Evolutionary conservation across 139 green algal species (phyloP).

Genomic region (Chlamydomonas incerta): DNA sequence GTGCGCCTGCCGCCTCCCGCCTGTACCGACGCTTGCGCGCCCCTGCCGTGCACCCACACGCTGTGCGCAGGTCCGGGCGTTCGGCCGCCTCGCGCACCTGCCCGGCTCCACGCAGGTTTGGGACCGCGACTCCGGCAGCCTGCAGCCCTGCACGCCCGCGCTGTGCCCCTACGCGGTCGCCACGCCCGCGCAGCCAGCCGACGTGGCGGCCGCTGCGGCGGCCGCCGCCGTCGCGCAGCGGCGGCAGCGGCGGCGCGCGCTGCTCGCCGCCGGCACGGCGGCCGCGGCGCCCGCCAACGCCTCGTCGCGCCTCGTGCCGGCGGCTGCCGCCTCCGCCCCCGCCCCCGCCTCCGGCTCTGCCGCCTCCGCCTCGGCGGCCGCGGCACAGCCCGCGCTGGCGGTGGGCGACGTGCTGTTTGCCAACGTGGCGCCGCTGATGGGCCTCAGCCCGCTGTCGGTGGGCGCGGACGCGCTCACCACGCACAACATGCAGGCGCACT

Average conservation of each 20-base stretch:
- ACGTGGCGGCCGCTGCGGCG: background rate
- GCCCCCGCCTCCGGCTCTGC: too few species aligned
- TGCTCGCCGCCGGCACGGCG: too few species aligned
- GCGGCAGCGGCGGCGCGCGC: too few species aligned
- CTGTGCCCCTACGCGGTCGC: background rate
- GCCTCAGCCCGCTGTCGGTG: conserved; percentile 14
- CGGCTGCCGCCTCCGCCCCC: too few species aligned
- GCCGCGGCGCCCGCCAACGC: too few species aligned
- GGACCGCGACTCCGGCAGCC: background rate
- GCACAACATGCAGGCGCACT: background rate
- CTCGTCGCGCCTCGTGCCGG: background rate
- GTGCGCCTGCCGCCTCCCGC: too few species aligned
- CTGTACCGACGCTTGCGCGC: too few species aligned
- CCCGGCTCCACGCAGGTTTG: conserved; percentile 1
- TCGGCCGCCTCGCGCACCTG: background rate
- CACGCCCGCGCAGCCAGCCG: background rate
- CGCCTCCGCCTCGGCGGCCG: too few species aligned
- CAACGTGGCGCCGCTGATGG: conserved; percentile 19
- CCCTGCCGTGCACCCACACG: too few species aligned
- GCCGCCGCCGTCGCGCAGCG: background rate
- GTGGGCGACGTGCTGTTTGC: background rate
- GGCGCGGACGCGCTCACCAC: conserved; percentile 7
- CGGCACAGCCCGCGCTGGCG: background rate
- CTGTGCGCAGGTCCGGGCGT: background rate
- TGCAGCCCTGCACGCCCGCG: background rate